Percentiles rank a stretch among this genome's conserved stretches.
Conservation (phyloP, 371 early-diverging fungal species). For the Mortierella sp. region DNA sequence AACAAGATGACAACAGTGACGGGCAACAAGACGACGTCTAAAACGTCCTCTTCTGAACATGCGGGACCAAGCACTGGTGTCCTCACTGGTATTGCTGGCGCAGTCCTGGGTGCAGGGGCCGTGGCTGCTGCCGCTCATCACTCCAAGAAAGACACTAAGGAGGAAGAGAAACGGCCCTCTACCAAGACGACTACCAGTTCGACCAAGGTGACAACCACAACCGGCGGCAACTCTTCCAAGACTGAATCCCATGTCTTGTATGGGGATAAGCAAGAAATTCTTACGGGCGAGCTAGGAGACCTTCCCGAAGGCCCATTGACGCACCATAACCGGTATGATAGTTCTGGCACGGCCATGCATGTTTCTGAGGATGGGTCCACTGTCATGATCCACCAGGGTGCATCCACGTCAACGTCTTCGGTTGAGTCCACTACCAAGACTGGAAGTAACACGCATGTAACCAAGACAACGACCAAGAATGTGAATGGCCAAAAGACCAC, state of each 20-base stretch:
- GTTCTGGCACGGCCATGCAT: constrained; percentile 13
- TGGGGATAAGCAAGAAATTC: constrained; percentile 17
- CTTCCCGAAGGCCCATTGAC: background rate
- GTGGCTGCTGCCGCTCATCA: constrained; percentile 1
- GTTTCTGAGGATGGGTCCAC: constrained; percentile 10
- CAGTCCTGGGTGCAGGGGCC: constrained; percentile 3
- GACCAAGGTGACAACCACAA: constrained; percentile 8
- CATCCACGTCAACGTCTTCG: background rate
- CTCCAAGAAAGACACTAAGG: background rate
- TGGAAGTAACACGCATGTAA: background rate
- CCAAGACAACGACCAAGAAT: constrained; percentile 2
- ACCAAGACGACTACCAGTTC: constrained; percentile 12
- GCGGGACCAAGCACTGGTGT: background rate
- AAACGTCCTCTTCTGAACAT: constrained; percentile 6
- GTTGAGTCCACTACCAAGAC: background rate
- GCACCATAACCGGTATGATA: constrained; percentile 17
- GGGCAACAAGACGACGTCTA: background rate
- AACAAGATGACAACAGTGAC: too few relatives aligned
- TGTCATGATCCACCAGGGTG: background rate
- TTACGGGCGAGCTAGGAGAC: background rate
- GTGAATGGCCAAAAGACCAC: constrained; percentile 1
- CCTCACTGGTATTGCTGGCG: constrained; percentile 12
- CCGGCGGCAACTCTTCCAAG: background rate
- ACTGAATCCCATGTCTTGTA: too few relatives aligned
- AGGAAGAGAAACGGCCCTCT: background rate